A percentile compares a stretch with the other conserved stretches of the same genome.
Evolutionary conservation across 2,329 filamentous ascomycete species (phyloP).

Genomic region (Fusarium subglutinans): DNA sequence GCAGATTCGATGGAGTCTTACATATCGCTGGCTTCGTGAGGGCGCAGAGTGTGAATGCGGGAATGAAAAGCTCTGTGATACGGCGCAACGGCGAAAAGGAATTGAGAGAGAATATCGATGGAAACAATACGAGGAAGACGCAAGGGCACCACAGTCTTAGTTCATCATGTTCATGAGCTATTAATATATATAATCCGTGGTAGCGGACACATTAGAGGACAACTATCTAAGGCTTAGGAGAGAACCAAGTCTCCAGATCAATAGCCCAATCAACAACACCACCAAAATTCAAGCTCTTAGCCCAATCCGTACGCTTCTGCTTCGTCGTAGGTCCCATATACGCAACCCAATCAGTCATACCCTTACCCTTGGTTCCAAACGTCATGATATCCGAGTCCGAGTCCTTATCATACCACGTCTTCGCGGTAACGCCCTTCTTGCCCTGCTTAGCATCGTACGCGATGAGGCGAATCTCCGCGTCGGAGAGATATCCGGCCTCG

Average conservation of each 20-base stretch:
- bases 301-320: conserved; percentile 26
- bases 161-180: conserved; percentile 10
- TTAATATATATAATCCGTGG: neutral
- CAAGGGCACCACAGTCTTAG: neutral
- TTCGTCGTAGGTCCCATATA: conserved; percentile 44
- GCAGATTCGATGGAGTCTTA: conserved; percentile 62
- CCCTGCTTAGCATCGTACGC: conserved; percentile 25
- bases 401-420: conserved; percentile 33
- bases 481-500: conserved; percentile 41
- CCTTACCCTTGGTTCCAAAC: conserved; percentile 30
- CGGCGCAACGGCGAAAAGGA: conserved; percentile 56
- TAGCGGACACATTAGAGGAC: neutral
- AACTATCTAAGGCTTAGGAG: conserved; percentile 21
- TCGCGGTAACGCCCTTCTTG: conserved; percentile 22
- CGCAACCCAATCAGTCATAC: conserved; percentile 44
- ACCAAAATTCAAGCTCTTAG: conserved; percentile 41
- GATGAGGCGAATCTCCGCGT: conserved; percentile 44
- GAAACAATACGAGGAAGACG: conserved; percentile 49
- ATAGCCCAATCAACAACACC: conserved; percentile 47
- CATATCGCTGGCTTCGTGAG: conserved; percentile 62
- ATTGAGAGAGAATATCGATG: conserved; percentile 62
- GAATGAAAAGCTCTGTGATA: conserved; percentile 60
- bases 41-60: conserved; percentile 61
- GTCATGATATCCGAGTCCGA: conserved; percentile 42
- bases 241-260: conserved; percentile 42